These are phyloP conservation scores for Sporothrix curviconia DNA, from an alignment of 2,329 filamentous ascomycete species.

Conservation along the genomic window DNA sequence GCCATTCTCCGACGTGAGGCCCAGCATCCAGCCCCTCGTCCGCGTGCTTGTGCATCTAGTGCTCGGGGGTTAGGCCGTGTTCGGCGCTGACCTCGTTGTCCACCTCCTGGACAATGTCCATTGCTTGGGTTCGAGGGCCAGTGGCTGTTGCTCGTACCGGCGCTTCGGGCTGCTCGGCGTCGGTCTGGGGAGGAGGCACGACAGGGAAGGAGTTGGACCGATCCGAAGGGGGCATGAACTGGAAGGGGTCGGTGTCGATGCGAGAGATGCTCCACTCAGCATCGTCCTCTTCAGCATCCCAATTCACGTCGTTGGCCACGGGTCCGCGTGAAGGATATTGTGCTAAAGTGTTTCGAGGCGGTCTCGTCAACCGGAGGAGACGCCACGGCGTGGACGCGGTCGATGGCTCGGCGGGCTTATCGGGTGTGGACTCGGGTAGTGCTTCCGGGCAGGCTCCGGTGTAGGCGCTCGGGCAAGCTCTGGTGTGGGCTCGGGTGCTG, in stretches of 20 bases:
- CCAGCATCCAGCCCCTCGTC: slow-evolving; percentile 1
- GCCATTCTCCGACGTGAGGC: background rate
- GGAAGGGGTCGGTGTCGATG: slow-evolving; percentile 51
- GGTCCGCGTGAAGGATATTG: slow-evolving; percentile 58
- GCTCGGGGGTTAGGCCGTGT: slow-evolving; percentile 4
- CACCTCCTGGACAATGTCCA: slow-evolving; percentile 46
- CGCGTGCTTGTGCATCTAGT: background rate
- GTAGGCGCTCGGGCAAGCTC: background rate
- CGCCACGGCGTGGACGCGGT: background rate
- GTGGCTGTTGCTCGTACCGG: slow-evolving; percentile 25
- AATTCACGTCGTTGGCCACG: slow-evolving; percentile 55
- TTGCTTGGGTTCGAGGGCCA: slow-evolving; percentile 42
- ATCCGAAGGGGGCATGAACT: slow-evolving; percentile 51
- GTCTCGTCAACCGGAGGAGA: background rate
- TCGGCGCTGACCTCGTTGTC: slow-evolving; percentile 41
- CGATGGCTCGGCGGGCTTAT: background rate
- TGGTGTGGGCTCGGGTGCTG: background rate
- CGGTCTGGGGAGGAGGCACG: slow-evolving; percentile 41
- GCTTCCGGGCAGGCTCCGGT: background rate
- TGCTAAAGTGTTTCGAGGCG: slow-evolving; percentile 49
- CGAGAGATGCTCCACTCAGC: slow-evolving; percentile 49
- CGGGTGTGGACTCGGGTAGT: background rate
- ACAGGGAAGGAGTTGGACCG: slow-evolving; percentile 58
- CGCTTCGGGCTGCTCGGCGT: slow-evolving; percentile 15
- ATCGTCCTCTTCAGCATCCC: slow-evolving; percentile 51